Evolutionary conservation across 2,329 filamentous ascomycete genomes (phyloP).

Genomic region (Amauroascus verrucosus): DNA sequence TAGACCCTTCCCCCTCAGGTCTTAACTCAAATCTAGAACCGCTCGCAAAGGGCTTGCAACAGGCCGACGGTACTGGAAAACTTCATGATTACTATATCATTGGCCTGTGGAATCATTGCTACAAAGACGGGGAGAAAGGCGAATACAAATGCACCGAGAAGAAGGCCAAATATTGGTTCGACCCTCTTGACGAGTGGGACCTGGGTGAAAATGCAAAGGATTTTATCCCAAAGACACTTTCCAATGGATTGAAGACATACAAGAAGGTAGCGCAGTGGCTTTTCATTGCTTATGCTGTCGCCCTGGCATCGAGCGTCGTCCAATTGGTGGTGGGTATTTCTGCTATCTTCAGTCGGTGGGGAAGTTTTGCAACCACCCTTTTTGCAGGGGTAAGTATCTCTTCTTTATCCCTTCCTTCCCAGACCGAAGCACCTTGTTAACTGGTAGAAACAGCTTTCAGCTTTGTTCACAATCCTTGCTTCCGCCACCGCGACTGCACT

Average conservation of each 20-base stretch:
- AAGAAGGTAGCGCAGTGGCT: conserved; percentile 68
- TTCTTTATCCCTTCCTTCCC: not conserved
- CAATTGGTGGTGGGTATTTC: conserved; percentile 72
- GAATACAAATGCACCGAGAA: conserved; percentile 57
- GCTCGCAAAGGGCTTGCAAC: conserved; percentile 25
- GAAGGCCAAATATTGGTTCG: conserved; percentile 65
- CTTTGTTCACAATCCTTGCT: conserved; percentile 52
- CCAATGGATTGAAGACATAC: conserved; percentile 61
- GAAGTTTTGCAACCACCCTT: conserved; percentile 73
- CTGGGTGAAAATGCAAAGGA: conserved; percentile 50
- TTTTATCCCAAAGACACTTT: conserved; percentile 57
- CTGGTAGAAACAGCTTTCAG: conserved; percentile 33
- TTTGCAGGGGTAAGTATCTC: conserved; percentile 52
- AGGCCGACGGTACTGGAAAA: conserved; percentile 35
- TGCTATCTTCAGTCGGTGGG: conserved; percentile 69
- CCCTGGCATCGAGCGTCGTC: conserved; percentile 56
- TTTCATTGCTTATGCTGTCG: conserved; percentile 67
- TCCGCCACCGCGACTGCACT: conserved; percentile 66
- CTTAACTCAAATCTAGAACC: conserved; percentile 30
- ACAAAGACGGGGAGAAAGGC: conserved; percentile 45
- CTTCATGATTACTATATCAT: conserved; percentile 71
- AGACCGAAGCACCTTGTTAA: conserved; percentile 12
- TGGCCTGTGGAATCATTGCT: conserved; percentile 80
- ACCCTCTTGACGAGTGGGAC: conserved; percentile 56
- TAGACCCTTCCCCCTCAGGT: conserved; percentile 42